Evolutionary conservation across 495 filamentous ascomycete species (phyloP).

Genomic region (Staphylotrichum tortipilum): DNA sequence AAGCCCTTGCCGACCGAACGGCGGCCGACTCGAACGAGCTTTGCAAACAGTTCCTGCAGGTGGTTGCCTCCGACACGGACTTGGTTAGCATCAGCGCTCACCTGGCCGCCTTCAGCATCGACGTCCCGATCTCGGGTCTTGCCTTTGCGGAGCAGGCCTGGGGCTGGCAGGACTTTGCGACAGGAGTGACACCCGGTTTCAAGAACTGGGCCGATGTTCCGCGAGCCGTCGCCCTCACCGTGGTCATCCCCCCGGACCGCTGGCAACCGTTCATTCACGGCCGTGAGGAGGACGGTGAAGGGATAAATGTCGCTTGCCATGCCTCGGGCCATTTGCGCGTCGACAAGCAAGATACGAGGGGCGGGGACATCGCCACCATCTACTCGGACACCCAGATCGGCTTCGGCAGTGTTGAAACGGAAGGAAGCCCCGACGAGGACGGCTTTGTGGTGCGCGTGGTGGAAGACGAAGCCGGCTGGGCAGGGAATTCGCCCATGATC

Average conservation of each 20-base stretch:
- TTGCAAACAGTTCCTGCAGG: too few species aligned
- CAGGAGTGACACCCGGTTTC: background rate
- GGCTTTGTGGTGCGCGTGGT: conserved; percentile 13
- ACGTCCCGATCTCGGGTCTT: background rate
- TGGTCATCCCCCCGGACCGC: conserved; percentile 23
- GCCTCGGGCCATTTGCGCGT: background rate
- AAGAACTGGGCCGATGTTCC: conserved; percentile 30
- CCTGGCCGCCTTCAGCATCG: background rate
- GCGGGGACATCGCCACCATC: conserved; percentile 1
- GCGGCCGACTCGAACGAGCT: too few species aligned
- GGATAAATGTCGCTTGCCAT: background rate
- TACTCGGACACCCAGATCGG: conserved; percentile 25
- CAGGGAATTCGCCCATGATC: conserved; percentile 30
- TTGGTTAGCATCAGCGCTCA: background rate
- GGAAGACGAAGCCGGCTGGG: conserved; percentile 22
- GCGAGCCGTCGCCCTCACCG: conserved; percentile 26
- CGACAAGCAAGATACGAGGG: background rate
- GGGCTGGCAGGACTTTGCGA: background rate
- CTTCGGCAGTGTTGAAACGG: conserved; percentile 25
- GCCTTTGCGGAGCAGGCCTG: background rate
- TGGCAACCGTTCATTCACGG: background rate
- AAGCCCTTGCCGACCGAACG: too few species aligned
- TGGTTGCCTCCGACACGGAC: too few species aligned
- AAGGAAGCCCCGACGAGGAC: conserved; percentile 17
- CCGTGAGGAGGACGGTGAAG: too few species aligned